phyloP scores from a whole-genome alignment of 805 yeast genomes.

The Pichia phayaonensis region DNA sequence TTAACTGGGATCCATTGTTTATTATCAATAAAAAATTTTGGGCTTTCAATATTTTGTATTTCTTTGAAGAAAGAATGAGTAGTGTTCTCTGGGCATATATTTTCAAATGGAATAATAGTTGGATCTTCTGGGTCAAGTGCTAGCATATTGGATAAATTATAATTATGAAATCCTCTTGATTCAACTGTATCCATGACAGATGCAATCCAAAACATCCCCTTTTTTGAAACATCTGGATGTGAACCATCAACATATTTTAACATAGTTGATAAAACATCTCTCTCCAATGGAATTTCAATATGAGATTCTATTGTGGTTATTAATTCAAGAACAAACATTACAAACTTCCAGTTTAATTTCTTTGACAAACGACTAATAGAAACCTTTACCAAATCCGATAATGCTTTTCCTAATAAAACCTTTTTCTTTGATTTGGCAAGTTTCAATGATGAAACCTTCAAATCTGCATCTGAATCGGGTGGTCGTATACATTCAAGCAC shows the following conservation, averaged over 20 bases:
- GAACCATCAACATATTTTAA: constrained; percentile 43
- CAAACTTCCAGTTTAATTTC: constrained; percentile 48
- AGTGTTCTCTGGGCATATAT: constrained; percentile 15
- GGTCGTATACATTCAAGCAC: constrained; percentile 46
- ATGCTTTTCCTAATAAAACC: constrained; percentile 30
- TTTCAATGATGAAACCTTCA: constrained; percentile 51
- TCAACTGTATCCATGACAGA: constrained; percentile 33
- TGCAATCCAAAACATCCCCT: constrained; percentile 53
- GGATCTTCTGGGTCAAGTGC: constrained; percentile 25
- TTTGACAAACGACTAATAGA: constrained; percentile 23
- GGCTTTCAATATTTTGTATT: constrained; percentile 38
- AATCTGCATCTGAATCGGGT: constrained; percentile 44
- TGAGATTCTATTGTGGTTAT: constrained; percentile 47
- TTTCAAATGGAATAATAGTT: constrained; percentile 9
- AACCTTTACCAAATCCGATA: constrained; percentile 36
- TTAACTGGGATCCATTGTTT: constrained; percentile 58
- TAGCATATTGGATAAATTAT: constrained; percentile 38
- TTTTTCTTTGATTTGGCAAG: constrained; percentile 59
- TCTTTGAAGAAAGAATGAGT: constrained; percentile 40
- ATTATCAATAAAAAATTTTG: constrained; percentile 51
- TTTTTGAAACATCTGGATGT: constrained; percentile 60
- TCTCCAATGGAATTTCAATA: constrained; percentile 39
- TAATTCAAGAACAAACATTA: constrained; percentile 40
- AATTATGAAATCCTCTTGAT: constrained; percentile 18
- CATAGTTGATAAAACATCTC: constrained; percentile 35